Conservation (phyloP, 169 alveolate species). For the Plasmodium adleri region DNA sequence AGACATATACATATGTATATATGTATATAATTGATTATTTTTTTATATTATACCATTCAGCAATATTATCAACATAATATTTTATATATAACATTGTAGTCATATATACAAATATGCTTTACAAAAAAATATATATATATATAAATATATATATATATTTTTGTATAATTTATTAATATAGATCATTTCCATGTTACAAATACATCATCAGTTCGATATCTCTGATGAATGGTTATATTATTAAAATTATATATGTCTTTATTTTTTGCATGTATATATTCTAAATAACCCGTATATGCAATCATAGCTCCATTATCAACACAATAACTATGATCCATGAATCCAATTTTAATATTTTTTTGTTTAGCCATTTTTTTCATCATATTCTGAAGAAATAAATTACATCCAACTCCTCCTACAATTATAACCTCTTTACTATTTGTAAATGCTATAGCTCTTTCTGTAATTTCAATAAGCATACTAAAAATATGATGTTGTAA, state of each 20-base stretch:
- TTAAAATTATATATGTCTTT: slow-evolving; percentile 61
- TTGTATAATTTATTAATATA: background rate
- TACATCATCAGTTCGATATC: slow-evolving; percentile 86
- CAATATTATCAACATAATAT: too few species aligned
- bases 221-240: slow-evolving; percentile 82
- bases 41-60: too few species aligned
- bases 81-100: too few species aligned
- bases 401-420: slow-evolving; percentile 99
- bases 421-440: slow-evolving; percentile 95
- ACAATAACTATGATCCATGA: slow-evolving; percentile 99
- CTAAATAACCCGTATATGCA: slow-evolving; percentile 87
- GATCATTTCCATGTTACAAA: slow-evolving; percentile 80
- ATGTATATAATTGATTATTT: too few species aligned
- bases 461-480: slow-evolving; percentile 98
- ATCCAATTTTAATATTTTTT: slow-evolving; percentile 96
- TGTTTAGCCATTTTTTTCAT: slow-evolving; percentile 95
- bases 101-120: background rate
- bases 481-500: slow-evolving; percentile 97
- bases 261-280: slow-evolving; percentile 66
- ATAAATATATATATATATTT: background rate
- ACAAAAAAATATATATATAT: background rate
- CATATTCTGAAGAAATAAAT: slow-evolving; percentile 96
- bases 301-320: slow-evolving; percentile 99
- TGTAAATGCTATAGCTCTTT: slow-evolving; percentile 98
- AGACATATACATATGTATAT: too few species aligned